Conservation (phyloP, 805 yeast species). For the Ogataea trehaloabstinens region DNA sequence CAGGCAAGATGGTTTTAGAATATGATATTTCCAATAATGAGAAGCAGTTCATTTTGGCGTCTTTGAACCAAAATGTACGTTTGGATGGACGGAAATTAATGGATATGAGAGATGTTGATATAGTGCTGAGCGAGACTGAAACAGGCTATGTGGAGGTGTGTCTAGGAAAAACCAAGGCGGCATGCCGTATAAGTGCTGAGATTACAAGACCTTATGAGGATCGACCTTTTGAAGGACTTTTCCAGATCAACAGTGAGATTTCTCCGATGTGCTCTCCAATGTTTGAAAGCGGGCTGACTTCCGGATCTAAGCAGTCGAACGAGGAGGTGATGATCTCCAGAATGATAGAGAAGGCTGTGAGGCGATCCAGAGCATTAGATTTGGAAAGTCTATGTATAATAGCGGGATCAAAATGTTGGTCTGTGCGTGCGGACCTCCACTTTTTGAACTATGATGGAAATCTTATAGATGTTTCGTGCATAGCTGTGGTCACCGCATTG, state of each 20-base stretch:
- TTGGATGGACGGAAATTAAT: conserved; percentile 66
- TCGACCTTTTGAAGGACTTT: conserved; percentile 90
- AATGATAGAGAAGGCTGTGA: conserved; percentile 85
- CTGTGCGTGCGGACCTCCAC: conserved; percentile 84
- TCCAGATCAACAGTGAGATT: conserved; percentile 79
- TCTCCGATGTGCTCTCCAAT: conserved; percentile 87
- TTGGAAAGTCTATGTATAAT: conserved; percentile 86
- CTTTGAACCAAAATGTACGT: conserved; percentile 61
- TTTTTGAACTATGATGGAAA: conserved; percentile 91
- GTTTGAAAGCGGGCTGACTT: conserved; percentile 63
- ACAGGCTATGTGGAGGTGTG: conserved; percentile 79
- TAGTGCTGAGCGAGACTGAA: conserved; percentile 58
- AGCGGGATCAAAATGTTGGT: conserved; percentile 92
- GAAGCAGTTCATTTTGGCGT: conserved; percentile 55
- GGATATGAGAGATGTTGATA: conserved; percentile 63
- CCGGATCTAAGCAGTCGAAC: conserved; percentile 48
- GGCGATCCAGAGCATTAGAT: conserved; percentile 88
- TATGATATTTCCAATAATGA: conserved; percentile 66
- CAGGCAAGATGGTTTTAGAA: conserved; percentile 65
- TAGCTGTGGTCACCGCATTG: conserved; percentile 85
- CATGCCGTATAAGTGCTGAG: conserved; percentile 71
- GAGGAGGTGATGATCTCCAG: conserved; percentile 80
- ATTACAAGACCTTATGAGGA: conserved; percentile 82
- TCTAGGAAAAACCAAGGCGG: conserved; percentile 72
- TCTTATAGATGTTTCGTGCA: conserved; percentile 82